phyloP scores from a whole-genome alignment of 2,329 filamentous ascomycete species.

The Cladophialophora exuberans region DNA sequence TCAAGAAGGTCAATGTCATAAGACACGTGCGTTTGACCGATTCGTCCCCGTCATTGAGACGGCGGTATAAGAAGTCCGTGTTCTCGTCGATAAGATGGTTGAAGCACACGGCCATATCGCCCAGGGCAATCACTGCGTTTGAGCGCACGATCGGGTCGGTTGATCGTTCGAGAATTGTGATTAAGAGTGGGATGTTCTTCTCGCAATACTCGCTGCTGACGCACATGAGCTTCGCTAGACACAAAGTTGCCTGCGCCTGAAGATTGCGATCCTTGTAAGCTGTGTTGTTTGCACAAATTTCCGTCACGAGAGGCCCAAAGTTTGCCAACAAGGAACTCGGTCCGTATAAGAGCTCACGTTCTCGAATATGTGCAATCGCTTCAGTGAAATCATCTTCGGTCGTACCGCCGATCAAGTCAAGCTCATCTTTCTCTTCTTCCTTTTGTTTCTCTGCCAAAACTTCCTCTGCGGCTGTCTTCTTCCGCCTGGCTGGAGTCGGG shows the following conservation, averaged over 20 bases:
- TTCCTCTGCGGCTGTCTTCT: constrained; percentile 50
- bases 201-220: constrained; percentile 97
- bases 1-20: constrained; percentile 97
- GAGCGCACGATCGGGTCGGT: constrained; percentile 89
- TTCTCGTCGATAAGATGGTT: constrained; percentile 99
- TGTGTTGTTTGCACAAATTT: constrained; percentile 94
- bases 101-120: constrained; percentile 99
- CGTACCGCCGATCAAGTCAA: constrained; percentile 95
- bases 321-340: constrained; percentile 81
- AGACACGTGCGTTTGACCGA: constrained; percentile 96
- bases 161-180: constrained; percentile 96
- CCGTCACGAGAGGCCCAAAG: constrained; percentile 88
- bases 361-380: constrained; percentile 80
- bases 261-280: constrained; percentile 86
- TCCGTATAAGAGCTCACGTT: constrained; percentile 82
- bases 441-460: constrained; percentile 49
- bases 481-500: constrained; percentile 48
- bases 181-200: constrained; percentile 84
- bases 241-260: constrained; percentile 90
- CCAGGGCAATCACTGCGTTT: constrained; percentile 94
- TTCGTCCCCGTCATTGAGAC: constrained; percentile 83
- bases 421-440: constrained; percentile 75
- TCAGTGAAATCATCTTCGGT: constrained; percentile 93
- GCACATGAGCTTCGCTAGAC: constrained; percentile 97
- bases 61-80: constrained; percentile 94